Percentiles rank a stretch among this genome's conserved stretches.
Evolutionary conservation across 208 protist genomes (phyloP).

Genomic region (Leishmania lainsoni): DNA sequence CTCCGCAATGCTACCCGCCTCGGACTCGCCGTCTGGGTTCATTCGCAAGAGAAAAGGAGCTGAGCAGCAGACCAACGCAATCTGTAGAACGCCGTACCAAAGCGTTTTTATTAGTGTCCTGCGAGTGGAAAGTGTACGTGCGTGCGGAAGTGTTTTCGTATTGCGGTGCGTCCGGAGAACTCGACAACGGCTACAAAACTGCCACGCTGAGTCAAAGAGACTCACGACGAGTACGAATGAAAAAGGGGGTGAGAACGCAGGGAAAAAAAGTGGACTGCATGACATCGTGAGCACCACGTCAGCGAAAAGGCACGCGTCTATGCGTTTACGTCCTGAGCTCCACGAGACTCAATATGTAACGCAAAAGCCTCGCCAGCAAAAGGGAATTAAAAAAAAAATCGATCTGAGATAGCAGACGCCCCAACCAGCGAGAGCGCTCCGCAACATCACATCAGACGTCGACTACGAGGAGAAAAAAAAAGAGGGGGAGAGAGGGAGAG

Average conservation of each 20-base stretch:
- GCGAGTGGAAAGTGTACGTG: neutral
- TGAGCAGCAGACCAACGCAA: neutral
- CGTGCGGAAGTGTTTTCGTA: neutral
- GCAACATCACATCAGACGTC: neutral
- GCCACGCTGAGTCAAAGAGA: neutral
- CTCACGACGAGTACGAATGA: neutral
- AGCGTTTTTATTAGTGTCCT: neutral
- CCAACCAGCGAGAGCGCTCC: neutral
- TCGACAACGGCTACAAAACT: neutral
- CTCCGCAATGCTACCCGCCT: slow-evolving; percentile 21
- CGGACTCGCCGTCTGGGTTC: slow-evolving; percentile 20
- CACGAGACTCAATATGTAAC: neutral
- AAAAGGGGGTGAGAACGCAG: no score
- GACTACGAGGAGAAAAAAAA: neutral
- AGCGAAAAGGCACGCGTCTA: neutral
- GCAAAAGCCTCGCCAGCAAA: neutral
- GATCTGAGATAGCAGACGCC: neutral
- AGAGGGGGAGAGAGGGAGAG: neutral
- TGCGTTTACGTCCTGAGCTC: neutral
- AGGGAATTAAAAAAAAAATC: neutral
- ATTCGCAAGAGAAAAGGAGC: slow-evolving; percentile 5
- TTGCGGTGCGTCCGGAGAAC: neutral
- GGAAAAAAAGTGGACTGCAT: neutral
- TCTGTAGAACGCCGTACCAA: neutral
- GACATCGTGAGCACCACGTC: neutral